Evolutionary conservation across 805 yeast genomes (phyloP).

Genomic region (Kluyveromyces starmeri): DNA sequence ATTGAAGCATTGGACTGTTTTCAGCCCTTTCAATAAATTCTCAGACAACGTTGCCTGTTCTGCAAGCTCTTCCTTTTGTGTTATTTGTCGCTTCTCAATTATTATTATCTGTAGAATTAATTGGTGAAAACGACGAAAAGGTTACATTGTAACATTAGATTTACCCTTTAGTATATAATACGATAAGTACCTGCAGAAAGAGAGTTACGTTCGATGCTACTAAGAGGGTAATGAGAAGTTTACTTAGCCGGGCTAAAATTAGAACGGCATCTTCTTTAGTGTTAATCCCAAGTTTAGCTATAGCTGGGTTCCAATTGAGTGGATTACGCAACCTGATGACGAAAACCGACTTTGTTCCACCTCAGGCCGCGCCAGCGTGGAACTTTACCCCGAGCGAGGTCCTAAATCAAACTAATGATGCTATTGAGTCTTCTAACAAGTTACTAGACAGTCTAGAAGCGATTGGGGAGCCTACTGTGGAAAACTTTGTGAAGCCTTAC

Average conservation of each 20-base stretch:
- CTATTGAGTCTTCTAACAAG: constrained; percentile 35
- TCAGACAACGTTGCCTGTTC: no score
- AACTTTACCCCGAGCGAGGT: constrained; percentile 45
- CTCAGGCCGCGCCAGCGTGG: constrained; percentile 47
- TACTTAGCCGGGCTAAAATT: neutral
- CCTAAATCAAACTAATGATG: constrained; percentile 32
- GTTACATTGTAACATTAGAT: no score
- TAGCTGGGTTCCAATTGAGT: constrained; percentile 1
- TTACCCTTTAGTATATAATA: no score
- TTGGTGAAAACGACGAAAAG: no score
- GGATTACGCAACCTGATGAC: constrained; percentile 1
- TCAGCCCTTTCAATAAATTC: no score
- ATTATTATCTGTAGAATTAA: no score
- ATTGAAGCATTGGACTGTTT: no score
- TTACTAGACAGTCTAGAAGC: constrained; percentile 49
- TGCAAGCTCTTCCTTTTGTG: no score
- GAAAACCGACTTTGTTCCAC: constrained; percentile 10
- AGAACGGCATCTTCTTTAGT: neutral
- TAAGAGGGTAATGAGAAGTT: neutral
- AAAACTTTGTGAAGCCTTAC: constrained; percentile 44
- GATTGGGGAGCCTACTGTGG: constrained; percentile 43
- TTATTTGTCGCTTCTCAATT: no score
- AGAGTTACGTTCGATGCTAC: no score
- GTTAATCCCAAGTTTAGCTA: neutral
- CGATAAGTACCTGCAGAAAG: no score